These are phyloP conservation scores for Boletellus ananiceps DNA, from an alignment of 768 basidiomycete species.

Conservation along the genomic window DNA sequence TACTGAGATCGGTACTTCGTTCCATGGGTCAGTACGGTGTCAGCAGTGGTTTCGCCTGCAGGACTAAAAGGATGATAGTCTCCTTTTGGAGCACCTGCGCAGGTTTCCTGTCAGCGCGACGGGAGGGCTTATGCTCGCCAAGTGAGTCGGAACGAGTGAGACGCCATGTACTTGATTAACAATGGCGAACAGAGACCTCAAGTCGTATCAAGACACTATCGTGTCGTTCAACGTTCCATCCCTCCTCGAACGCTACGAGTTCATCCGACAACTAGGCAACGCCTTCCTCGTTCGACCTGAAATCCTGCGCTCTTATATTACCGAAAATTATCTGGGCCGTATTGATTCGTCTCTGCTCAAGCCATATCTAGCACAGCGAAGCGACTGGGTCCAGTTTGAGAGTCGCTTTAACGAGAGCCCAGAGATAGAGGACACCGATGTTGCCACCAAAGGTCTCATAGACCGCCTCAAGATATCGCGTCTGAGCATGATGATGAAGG, in stretches of 20 bases:
- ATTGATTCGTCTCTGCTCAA: conserved; percentile 84
- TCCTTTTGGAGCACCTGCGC: conserved; percentile 89
- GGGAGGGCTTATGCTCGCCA: conserved; percentile 96
- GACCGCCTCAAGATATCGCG: conserved; percentile 61
- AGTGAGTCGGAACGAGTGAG: conserved; percentile 51
- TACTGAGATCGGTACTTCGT: conserved; percentile 89
- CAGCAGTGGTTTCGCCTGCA: neutral
- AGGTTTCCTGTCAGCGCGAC: conserved; percentile 97
- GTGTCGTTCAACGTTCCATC: conserved; percentile 77
- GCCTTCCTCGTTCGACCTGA: conserved; percentile 96
- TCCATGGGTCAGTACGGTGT: conserved; percentile 63
- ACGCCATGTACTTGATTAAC: neutral
- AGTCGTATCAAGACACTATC: conserved; percentile 91
- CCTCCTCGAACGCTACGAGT: conserved; percentile 93
- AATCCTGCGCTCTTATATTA: conserved; percentile 92
- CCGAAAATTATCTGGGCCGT: conserved; percentile 87
- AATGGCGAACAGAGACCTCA: conserved; percentile 68
- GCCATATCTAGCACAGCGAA: conserved; percentile 86
- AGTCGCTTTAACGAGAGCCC: conserved; percentile 68
- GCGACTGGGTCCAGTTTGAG: conserved; percentile 87
- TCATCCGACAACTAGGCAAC: conserved; percentile 95
- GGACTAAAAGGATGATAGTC: conserved; percentile 39
- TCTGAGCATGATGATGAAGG: conserved; percentile 84
- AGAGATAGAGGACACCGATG: conserved; percentile 39
- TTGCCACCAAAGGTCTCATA: conserved; percentile 45